Conservation (phyloP, 192 early-diverging fungal species). For the Mortierella alpina region DNA sequence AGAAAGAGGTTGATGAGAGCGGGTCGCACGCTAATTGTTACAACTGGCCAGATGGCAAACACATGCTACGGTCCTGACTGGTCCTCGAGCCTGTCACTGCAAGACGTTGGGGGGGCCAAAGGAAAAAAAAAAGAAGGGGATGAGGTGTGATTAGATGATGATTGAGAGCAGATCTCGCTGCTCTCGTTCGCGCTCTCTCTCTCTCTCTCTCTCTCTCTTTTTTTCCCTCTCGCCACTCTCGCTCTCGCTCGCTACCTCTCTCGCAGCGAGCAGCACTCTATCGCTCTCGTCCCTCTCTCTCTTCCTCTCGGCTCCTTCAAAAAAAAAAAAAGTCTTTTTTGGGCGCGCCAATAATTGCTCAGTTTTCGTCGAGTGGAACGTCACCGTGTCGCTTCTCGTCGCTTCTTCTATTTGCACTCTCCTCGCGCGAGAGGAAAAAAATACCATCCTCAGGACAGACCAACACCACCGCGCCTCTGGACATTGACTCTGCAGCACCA, state of each 20-base stretch:
- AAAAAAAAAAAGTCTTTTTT: conserved; percentile 1
- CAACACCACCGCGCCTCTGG: no score
- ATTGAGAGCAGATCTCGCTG: no score
- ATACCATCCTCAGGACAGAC: no score
- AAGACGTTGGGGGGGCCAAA: neutral
- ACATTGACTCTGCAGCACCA: no score
- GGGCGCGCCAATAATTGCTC: neutral
- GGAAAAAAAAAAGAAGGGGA: neutral
- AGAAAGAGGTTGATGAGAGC: neutral
- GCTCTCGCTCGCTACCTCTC: neutral
- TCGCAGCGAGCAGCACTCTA: neutral
- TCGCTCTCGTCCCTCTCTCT: neutral
- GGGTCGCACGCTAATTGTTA: neutral
- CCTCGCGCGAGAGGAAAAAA: no score
- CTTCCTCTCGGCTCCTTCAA: neutral
- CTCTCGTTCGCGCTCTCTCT: neutral
- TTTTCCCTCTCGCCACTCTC: neutral
- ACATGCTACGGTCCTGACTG: neutral
- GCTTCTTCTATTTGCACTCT: neutral
- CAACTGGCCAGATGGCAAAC: neutral
- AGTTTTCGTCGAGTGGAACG: no score
- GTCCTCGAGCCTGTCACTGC: no score
- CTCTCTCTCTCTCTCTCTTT: neutral
- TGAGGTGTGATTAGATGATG: neutral
- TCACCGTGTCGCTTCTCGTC: neutral